Evolutionary conservation across 805 yeast species (phyloP), one percentile per base, ranked within the genome.

Genomic region (Ogataea angusta): DNA sequence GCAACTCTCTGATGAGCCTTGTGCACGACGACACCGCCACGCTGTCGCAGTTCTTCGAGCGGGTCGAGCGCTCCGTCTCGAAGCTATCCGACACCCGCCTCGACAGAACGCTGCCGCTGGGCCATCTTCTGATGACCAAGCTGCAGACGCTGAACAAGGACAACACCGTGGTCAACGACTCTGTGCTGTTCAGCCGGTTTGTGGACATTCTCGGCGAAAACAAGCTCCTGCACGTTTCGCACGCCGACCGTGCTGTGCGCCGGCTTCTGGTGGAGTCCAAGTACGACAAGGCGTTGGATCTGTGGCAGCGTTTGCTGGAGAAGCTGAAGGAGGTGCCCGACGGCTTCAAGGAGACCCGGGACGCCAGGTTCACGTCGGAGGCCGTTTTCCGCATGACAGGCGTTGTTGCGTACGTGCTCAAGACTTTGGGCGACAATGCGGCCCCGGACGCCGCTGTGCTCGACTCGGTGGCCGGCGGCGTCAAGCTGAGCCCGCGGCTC

Each of bases 281-380:
- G 29, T 53, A 42, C 30, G 28, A 53, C 7, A 54, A 53, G 30
- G 64, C 63, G 3, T 36, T 63, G 21, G 49, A 55, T n/a, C 18
- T 54, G 4, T 62, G 60, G 58, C 49, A 59, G 31, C 57, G 57
- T 28, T 36, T 51, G 17, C 35, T 54, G 14, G 60, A 59, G 33
- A 57, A 55, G 40, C 47, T 52, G 31, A 57, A 48, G 30, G 23
- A 33, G 17, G 49, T 46, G 25, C 57, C 57, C 6, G 47, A 40
- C 16, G 34, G 33, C 22, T 45, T 36, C 13, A n/a, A n/a, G 21
- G 25, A 28, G 24, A 26, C 25, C 19, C 29, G 32, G 17, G 19
- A 26, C 21, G 9, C 38, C 7, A 10, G 17, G 10, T 14, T 13
- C 10, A 10, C 18, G 10, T 22, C 28, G 18, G 29, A 36, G 26